A percentile compares a stretch with the other conserved stretches of the same genome.
Evolutionary conservation across 1,284 basidiomycete genomes (phyloP).

Genomic region (Cutaneotrichosporon sp.): DNA sequence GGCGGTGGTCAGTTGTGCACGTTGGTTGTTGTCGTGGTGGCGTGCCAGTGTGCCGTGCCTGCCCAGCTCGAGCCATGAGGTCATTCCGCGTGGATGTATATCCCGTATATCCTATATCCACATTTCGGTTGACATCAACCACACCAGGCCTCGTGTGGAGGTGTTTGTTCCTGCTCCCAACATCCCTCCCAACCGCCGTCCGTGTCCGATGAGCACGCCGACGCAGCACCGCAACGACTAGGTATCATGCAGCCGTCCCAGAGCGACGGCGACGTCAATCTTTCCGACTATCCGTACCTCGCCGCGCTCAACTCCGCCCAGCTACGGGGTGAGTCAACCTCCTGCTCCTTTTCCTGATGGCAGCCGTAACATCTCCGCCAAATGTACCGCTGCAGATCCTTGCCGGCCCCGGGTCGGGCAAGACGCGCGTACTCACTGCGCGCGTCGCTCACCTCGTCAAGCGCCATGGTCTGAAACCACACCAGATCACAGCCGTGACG

Average conservation of each 20-base stretch:
- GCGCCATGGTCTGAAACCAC: slow-evolving; percentile 55
- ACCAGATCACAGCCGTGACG: slow-evolving; percentile 70
- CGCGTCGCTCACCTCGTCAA: slow-evolving; percentile 71
- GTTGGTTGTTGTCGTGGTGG: neutral
- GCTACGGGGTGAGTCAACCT: slow-evolving; percentile 25
- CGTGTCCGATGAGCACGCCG: too few species aligned
- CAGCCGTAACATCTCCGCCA: slow-evolving; percentile 65
- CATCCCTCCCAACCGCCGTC: too few species aligned
- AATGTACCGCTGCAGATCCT: slow-evolving; percentile 68
- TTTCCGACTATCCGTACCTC: slow-evolving; percentile 29
- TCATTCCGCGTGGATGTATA: neutral
- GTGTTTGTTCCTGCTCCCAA: neutral
- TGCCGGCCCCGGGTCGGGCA: slow-evolving; percentile 76
- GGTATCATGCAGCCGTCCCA: neutral
- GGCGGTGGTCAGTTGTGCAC: neutral
- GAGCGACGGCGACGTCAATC: neutral
- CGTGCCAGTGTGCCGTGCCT: neutral
- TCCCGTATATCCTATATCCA: neutral
- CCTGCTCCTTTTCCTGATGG: neutral
- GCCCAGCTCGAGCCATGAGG: too few species aligned
- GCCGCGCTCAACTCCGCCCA: slow-evolving; percentile 37
- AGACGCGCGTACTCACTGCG: slow-evolving; percentile 65
- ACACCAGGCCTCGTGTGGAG: too few species aligned
- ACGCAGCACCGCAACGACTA: too few species aligned
- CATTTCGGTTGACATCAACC: neutral